Evolutionary conservation across 805 yeast species (phyloP).

Genomic region (Yarrowia alimentaria): DNA sequence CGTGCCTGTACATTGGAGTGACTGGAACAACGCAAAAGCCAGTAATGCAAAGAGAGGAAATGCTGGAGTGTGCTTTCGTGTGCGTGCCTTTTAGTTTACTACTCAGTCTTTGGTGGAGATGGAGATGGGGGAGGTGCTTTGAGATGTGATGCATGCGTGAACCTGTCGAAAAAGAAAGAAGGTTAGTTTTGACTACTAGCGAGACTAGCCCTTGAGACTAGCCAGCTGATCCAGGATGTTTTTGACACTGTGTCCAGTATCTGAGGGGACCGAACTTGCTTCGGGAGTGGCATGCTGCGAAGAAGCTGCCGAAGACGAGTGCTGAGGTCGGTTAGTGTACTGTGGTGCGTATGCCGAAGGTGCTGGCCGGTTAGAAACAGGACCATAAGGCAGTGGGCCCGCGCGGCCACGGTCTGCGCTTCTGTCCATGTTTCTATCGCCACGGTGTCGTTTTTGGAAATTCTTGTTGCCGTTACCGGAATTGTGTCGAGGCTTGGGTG

Average conservation of each 20-base stretch:
- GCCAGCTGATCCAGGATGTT: constrained; percentile 25
- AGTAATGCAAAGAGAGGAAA: too few relatives aligned
- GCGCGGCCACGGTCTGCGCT: constrained; percentile 21
- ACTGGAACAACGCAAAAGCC: too few relatives aligned
- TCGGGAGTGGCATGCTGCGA: too few relatives aligned
- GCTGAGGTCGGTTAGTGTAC: too few relatives aligned
- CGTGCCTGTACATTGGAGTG: too few relatives aligned
- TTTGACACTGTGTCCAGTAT: constrained; percentile 9
- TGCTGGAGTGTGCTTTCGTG: too few relatives aligned
- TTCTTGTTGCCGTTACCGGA: background rate
- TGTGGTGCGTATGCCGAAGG: background rate
- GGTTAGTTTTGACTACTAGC: too few relatives aligned
- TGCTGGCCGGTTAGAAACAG: constrained; percentile 6
- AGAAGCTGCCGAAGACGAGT: constrained; percentile 1
- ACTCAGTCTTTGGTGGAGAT: too few relatives aligned
- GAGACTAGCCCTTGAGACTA: constrained; percentile 4
- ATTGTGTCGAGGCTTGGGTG: constrained; percentile 10
- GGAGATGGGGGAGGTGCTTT: too few relatives aligned
- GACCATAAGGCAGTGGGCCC: constrained; percentile 25
- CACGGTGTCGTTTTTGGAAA: background rate
- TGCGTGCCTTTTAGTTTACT: too few relatives aligned
- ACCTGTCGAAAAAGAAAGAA: too few relatives aligned
- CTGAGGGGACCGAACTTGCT: background rate
- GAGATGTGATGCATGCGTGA: too few relatives aligned
- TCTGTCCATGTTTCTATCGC: background rate